Conservation (phyloP, 257 asterid species). For the Thymus quinquecostatus region DNA sequence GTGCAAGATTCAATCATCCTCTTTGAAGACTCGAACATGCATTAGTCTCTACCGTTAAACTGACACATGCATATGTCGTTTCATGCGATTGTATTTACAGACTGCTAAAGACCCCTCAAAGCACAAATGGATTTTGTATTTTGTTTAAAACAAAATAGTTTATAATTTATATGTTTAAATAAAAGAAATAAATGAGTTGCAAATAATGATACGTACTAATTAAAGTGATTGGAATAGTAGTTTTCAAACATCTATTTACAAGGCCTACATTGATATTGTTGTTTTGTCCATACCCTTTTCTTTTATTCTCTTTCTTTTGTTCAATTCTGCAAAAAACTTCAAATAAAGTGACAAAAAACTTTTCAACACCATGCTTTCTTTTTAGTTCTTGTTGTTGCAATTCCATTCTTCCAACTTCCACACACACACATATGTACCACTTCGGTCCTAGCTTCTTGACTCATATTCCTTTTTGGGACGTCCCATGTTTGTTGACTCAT, state of each 20-base stretch:
- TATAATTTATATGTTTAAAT: not conserved
- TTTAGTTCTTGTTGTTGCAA: not conserved
- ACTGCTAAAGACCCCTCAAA: too few species aligned
- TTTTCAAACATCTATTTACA: slow-evolving; percentile 24
- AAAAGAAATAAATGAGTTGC: not conserved
- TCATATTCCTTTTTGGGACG: too few species aligned
- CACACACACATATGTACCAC: too few species aligned
- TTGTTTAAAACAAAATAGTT: not conserved
- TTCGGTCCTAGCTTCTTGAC: too few species aligned
- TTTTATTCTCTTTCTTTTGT: slow-evolving; percentile 20
- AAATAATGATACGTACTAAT: not conserved
- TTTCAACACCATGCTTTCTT: not conserved
- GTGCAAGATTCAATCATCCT: too few species aligned
- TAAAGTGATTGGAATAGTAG: slow-evolving; percentile 17
- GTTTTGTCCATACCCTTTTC: slow-evolving; percentile 25
- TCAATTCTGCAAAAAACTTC: slow-evolving; percentile 17
- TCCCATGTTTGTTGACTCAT: too few species aligned
- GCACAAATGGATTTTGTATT: slow-evolving; percentile 1
- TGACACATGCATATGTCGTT: too few species aligned
- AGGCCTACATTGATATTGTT: slow-evolving; percentile 19
- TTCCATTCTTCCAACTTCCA: too few species aligned
- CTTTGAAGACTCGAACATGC: too few species aligned
- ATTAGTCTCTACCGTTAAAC: too few species aligned
- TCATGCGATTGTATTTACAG: too few species aligned
- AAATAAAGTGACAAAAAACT: not conserved